Percentiles rank a stretch among this genome's conserved stretches.
Evolutionary conservation across 306 rosid genomes (phyloP).

Genomic region (Ochetophila trinervis): DNA sequence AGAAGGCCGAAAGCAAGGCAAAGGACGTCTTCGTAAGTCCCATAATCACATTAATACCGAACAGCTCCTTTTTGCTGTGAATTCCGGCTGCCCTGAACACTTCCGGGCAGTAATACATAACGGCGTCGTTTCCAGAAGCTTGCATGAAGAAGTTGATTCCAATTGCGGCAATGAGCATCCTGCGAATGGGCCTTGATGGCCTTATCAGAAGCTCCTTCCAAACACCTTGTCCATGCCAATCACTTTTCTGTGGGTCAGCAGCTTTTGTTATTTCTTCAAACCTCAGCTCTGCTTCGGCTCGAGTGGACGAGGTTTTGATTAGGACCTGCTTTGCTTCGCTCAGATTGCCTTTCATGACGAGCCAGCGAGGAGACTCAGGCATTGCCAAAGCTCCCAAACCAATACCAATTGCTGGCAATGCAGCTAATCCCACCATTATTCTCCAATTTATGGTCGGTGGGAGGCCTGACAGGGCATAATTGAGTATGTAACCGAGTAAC

Average conservation of each 20-base stretch:
- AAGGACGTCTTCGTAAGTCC: constrained; percentile 59
- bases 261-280: constrained; percentile 50
- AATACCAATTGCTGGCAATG: constrained; percentile 46
- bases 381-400: constrained; percentile 54
- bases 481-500: constrained; percentile 59
- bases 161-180: constrained; percentile 62
- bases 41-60: constrained; percentile 67
- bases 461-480: constrained; percentile 52
- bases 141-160: constrained; percentile 92
- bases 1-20: constrained; percentile 53
- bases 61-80: constrained; percentile 38
- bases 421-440: constrained; percentile 73
- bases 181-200: constrained; percentile 44
- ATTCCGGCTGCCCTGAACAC: constrained; percentile 76
- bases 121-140: constrained; percentile 92
- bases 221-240: constrained; percentile 43
- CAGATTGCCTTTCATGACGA: constrained; percentile 52
- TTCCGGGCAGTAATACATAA: constrained; percentile 71
- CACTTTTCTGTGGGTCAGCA: constrained; percentile 2
- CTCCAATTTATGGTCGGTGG: constrained; percentile 57
- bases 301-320: constrained; percentile 39
- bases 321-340: constrained; percentile 61
- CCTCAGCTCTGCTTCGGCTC: constrained; percentile 62
- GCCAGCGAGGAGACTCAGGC: constrained; percentile 91
- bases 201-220: constrained; percentile 65